Percentiles rank a stretch among this genome's conserved stretches.
Evolutionary conservation across 1,139 yeast genomes (phyloP).

Genomic region (Saccharomyces hybrid): DNA sequence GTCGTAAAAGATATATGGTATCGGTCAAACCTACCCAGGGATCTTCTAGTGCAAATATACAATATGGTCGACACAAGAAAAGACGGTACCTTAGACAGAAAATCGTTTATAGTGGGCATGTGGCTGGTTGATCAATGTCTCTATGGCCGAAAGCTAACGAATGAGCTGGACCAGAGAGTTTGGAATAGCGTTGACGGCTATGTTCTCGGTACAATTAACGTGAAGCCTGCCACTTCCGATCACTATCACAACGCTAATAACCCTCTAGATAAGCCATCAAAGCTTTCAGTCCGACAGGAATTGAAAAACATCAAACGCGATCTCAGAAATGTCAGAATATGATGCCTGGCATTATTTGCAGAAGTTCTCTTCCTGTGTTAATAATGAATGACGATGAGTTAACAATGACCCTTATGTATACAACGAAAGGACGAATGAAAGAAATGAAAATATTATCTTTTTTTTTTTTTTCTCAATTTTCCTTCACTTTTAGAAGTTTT

Average conservation of each 20-base stretch:
- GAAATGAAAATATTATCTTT: neutral
- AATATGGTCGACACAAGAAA: conserved; percentile 65
- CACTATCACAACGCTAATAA: conserved; percentile 19
- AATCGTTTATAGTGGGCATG: conserved; percentile 85
- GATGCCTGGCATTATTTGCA: neutral
- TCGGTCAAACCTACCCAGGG: conserved; percentile 63
- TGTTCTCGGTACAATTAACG: conserved; percentile 26
- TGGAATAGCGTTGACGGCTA: conserved; percentile 58
- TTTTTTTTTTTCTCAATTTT: neutral
- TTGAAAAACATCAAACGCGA: conserved; percentile 22
- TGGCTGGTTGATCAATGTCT: conserved; percentile 94
- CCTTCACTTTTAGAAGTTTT: neutral
- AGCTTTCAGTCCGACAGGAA: conserved; percentile 26
- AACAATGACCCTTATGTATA: neutral
- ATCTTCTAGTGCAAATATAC: conserved; percentile 64
- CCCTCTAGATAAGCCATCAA: conserved; percentile 15
- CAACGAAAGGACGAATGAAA: neutral
- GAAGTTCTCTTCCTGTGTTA: neutral
- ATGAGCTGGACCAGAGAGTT: conserved; percentile 45
- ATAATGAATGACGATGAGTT: neutral
- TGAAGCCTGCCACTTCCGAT: conserved; percentile 2
- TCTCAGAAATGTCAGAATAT: conserved; percentile 9
- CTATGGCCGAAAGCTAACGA: conserved; percentile 87
- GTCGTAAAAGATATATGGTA: conserved; percentile 77
- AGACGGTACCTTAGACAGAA: conserved; percentile 73